A percentile compares a stretch with the other conserved stretches of the same genome.
Conservation (phyloP, 306 rosid genomes). For the Trichosanthes cucumerina region DNA sequence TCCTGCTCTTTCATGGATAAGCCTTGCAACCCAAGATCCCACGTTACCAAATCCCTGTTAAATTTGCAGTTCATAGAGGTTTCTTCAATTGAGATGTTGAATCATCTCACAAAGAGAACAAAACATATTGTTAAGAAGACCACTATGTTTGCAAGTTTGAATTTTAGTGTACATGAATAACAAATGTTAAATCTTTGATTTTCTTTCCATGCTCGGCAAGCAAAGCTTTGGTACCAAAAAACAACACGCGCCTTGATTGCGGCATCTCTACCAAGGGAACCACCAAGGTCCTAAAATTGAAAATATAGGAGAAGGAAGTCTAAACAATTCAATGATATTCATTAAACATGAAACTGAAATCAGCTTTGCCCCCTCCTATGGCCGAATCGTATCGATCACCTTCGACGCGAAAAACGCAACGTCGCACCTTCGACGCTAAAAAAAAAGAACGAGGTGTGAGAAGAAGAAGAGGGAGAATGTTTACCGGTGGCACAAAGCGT, state of each 20-base stretch:
- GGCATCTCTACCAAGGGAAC: conserved; percentile 54
- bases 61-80: background rate
- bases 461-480: too few species aligned
- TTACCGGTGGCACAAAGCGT: too few species aligned
- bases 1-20: conserved; percentile 40
- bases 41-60: conserved; percentile 88
- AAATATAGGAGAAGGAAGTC: background rate
- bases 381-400: too few species aligned
- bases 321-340: background rate
- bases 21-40: conserved; percentile 51
- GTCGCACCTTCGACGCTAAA: too few species aligned
- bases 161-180: conserved; percentile 32
- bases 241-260: conserved; percentile 62
- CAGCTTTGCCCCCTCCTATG: too few species aligned
- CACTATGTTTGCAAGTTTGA: background rate
- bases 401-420: too few species aligned
- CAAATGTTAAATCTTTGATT: conserved; percentile 35
- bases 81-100: background rate
- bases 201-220: conserved; percentile 51
- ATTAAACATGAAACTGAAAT: too few species aligned
- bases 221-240: conserved; percentile 47
- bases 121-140: background rate
- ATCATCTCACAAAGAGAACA: background rate
- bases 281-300: conserved; percentile 43
- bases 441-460: too few species aligned